Evolutionary conservation across 176 grass and related monocot genomes (phyloP), one percentile per base, ranked within the genome.

Genomic region (Oryza longistaminata): DNA sequence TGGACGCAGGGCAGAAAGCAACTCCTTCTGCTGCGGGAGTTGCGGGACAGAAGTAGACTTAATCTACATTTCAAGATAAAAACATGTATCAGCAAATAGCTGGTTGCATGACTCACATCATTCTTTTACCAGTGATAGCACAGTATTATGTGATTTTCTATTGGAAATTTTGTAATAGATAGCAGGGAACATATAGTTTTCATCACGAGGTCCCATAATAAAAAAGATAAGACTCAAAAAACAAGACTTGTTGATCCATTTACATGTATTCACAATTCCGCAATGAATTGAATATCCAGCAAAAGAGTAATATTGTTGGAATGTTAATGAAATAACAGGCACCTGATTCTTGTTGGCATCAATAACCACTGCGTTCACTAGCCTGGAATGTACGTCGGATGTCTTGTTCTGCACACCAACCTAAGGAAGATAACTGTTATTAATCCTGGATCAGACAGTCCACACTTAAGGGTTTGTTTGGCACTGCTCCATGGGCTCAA

Each of bases 291-390:
- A 64, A 70, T 83, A 26, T 64, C 64, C 40, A 75, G 8, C 14
- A 68, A 42, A 37, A 65, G 39, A 40, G 29, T 9, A 50, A 33
- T 25, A 7, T 40, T 40, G 35, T 26, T 61, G 26, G 17, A 44
- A 22, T 17, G 48, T 70, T 58, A 11, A 50, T 13, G 66, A 31
- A 75, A 52, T 52, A 77, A 50, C 45, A 70, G 53, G 50, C 52
- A 99, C 97, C 93, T 96, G 97, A 91, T 99, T 99, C 90, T 90
- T 94, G 81, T 96, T 96, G 61, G 88, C 92, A 77, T 99, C 97
- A 71, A 99, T 85, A 64, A 99, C 70, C 21, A 99, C 87, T 5
- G 74, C 91, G 86, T 91, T 96, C 82, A 84, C 22, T 76, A 96
- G 87, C 68, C 86, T 94, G 60, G 87, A 89, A 29, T 92, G 93